These are phyloP conservation scores for Dissoconium aciculare DNA, from an alignment of 2,329 filamentous ascomycete genomes.

Conservation along the genomic window DNA sequence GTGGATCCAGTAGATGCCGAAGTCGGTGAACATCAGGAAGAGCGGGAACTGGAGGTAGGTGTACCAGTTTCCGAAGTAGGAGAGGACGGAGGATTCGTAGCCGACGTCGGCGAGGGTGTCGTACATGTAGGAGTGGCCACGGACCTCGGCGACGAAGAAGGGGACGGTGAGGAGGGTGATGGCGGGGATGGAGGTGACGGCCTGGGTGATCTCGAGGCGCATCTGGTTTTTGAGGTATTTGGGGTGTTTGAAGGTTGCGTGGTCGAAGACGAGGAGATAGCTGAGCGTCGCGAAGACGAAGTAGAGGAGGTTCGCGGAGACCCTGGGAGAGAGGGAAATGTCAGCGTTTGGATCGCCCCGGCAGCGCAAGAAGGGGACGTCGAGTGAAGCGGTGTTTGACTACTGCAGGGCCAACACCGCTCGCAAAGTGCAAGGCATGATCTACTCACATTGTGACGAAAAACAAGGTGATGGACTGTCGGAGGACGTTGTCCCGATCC, in stretches of 20 bases:
- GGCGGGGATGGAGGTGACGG: constrained; percentile 58
- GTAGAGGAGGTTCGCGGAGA: constrained; percentile 75
- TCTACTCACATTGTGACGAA: constrained; percentile 63
- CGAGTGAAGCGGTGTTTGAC: no score
- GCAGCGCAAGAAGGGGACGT: no score
- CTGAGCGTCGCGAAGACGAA: constrained; percentile 71
- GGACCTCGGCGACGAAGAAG: constrained; percentile 69
- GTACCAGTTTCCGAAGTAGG: constrained; percentile 38
- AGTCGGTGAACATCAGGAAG: constrained; percentile 80
- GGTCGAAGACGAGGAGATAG: constrained; percentile 83
- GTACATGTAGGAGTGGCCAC: constrained; percentile 76
- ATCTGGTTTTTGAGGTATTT: constrained; percentile 95
- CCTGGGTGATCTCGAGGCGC: constrained; percentile 67
- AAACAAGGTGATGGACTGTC: constrained; percentile 63
- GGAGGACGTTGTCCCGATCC: constrained; percentile 60
- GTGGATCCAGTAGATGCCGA: constrained; percentile 84
- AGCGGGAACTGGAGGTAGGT: constrained; percentile 70
- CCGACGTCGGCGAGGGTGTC: constrained; percentile 36
- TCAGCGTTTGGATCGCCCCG: no score
- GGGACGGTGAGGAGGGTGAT: constrained; percentile 73
- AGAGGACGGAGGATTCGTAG: constrained; percentile 18
- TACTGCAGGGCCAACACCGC: no score
- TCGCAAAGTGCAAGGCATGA: neutral
- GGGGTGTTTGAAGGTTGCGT: constrained; percentile 73
- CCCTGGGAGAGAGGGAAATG: constrained; percentile 40